Percentiles rank a stretch among this genome's conserved stretches.
Conservation (phyloP, 768 basidiomycete species). For the Lentinus tigrinus region DNA sequence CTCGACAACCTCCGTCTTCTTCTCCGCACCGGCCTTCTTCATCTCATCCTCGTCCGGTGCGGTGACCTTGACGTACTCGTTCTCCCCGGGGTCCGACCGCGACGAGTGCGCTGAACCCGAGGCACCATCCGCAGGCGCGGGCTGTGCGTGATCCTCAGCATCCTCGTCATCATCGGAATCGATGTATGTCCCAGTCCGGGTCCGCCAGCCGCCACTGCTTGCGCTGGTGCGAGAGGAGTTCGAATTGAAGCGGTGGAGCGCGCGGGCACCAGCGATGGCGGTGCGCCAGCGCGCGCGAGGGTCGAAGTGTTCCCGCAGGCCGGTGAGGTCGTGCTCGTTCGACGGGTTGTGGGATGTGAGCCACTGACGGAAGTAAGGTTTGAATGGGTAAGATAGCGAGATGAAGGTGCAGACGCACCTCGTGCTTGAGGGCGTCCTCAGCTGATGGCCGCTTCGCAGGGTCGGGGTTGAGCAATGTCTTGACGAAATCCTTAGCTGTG, state of each 20-base stretch:
- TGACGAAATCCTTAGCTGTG: slow-evolving; percentile 84
- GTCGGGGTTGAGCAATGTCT: slow-evolving; percentile 65
- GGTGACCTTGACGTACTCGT: slow-evolving; percentile 43
- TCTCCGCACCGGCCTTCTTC: neutral
- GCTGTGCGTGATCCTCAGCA: slow-evolving; percentile 27
- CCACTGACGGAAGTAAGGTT: slow-evolving; percentile 50
- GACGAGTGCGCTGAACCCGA: neutral
- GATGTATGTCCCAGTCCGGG: slow-evolving; percentile 23
- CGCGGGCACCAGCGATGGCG: slow-evolving; percentile 58
- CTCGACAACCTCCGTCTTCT: neutral
- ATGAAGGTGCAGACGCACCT: slow-evolving; percentile 57
- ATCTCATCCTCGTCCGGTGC: slow-evolving; percentile 26
- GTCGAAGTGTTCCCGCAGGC: slow-evolving; percentile 82
- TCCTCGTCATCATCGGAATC: slow-evolving; percentile 35
- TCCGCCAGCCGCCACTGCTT: slow-evolving; percentile 33
- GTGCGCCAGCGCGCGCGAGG: slow-evolving; percentile 70
- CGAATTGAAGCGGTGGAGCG: slow-evolving; percentile 30
- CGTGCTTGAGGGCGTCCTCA: slow-evolving; percentile 62
- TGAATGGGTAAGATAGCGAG: too few relatives aligned
- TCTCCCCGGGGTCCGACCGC: slow-evolving; percentile 34
- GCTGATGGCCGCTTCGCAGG: slow-evolving; percentile 73
- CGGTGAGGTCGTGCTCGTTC: slow-evolving; percentile 73
- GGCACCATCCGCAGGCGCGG: neutral
- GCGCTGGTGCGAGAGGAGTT: slow-evolving; percentile 19
- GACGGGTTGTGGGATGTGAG: slow-evolving; percentile 64